Evolutionary conservation across 306 rosid genomes (phyloP), one percentile per base, ranked within the genome.

Genomic region (Malus asiatica): DNA sequence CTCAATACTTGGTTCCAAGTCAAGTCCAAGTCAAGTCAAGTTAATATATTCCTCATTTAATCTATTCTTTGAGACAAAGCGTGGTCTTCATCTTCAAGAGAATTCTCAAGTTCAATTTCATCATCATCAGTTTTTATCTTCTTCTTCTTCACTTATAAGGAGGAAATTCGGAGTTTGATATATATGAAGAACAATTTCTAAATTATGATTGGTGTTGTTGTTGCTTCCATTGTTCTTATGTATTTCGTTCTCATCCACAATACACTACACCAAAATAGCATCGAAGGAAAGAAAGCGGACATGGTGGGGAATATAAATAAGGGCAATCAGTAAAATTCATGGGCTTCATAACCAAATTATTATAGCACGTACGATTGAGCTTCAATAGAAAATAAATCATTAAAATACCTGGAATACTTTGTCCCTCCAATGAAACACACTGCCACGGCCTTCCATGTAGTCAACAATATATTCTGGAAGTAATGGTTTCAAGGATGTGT

Each of bases 401-500:
- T 46, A n/a, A 48, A 68, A 66, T 73, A 89, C 94, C 92, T 70
- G 77, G 73, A 84, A 85, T 71, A 79, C 72, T 80, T 86, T 86
- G 48, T 89, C 84, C 73, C 89, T 82, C 97, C 92, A 88, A 79
- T 80, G 80, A 73, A 91, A 81, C 72, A 53, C 77, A 75, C 94
- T 89, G 9, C 93, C 97, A 7, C 94, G 85, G 65, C 81, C 79
- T 80, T 85, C 87, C 89, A 88, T 84, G 76, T 70, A 70, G 30
- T 83, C 77, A 57, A 75, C 72, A 80, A 91, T 67, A 46, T 82
- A 76, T 66, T 76, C 78, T 68, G 90, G 87, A 23, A 91, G 86
- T 29, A 75, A 76, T 38, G 89, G 78, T 82, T 81, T 87, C n/a
- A 84, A 91, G 76, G 83, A 84, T 72, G 89, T 61, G 66, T 86